These are phyloP conservation scores for Petunia secreta DNA, from an alignment of 257 asterid genomes.

Conservation along the genomic window DNA sequence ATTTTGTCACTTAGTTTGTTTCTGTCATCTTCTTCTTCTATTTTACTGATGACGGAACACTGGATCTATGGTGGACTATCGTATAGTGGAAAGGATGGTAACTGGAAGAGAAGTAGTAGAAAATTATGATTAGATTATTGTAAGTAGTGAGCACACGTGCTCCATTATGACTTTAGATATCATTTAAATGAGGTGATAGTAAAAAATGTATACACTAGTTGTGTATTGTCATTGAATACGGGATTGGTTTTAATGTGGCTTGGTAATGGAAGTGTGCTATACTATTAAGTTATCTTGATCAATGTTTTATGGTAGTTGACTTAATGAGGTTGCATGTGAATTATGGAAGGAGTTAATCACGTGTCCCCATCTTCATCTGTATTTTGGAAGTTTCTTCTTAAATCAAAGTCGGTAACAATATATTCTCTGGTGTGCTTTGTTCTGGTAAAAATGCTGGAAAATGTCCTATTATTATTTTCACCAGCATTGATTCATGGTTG, in stretches of 20 bases:
- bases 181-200: no score
- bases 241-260: background rate
- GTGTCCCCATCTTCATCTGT: constrained; percentile 23
- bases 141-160: background rate
- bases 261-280: background rate
- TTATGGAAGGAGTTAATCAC: constrained; percentile 30
- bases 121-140: background rate
- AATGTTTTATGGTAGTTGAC: constrained; percentile 36
- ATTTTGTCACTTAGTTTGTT: constrained; percentile 27
- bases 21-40: constrained; percentile 25
- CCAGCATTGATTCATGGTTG: background rate
- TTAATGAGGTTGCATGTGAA: constrained; percentile 31
- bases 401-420: background rate
- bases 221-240: no score
- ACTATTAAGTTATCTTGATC: background rate
- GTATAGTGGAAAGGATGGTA: constrained; percentile 22
- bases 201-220: no score
- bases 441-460: background rate
- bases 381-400: background rate
- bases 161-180: background rate
- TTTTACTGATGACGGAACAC: background rate
- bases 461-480: background rate
- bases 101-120: background rate
- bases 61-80: constrained; percentile 37
- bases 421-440: background rate